Base-by-base conservation (phyloP, 345 rosid species). In the Arabidopsis suecica region DNA sequence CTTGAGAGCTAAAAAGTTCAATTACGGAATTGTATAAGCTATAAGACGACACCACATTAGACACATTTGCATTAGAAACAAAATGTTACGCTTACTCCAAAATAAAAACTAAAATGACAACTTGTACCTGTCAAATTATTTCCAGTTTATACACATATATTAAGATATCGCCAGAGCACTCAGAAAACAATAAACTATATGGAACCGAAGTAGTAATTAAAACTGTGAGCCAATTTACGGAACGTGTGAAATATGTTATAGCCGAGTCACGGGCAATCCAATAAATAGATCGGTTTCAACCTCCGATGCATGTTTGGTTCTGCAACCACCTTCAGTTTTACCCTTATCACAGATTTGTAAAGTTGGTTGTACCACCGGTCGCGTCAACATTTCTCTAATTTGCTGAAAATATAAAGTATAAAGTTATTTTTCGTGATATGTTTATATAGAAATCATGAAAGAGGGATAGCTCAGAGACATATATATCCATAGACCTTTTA, bases 221-320 rank as follows among this genome's bases (percentile, higher is more conserved):
- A 66, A 42, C 59, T 44, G 16, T 23, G 32, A 56, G 56, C 14
- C 28, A 18, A 30, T 20, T 61, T 50, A 62, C 20, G 34, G 61
- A 51, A 30, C 44, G 5, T 62, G 44, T 32, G 63, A 22, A 44
- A 34, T 45, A 36, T 40, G 44, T 69, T 64, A 64, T 47, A 30
- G 66, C 12, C 67, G 55, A 64, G 70, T 12, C 48, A 47, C 55
- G 4, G 88, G 84, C n/a, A 80, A 78, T 72, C 91, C 89, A 37
- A 89, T 82, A 61, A 77, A 82, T 75, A 87, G 62, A 32, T 77
- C 78, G 48, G 95, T 86, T 65, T 77, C 89, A 10, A 84, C 83
- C 48, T 81, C 91, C 9, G 83, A 53, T 34, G 80, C 44, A 69
- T 71, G 80, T 53, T 69, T 53, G 58, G 74, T 69, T 68, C 65